Evolutionary conservation across 2,329 filamentous ascomycete genomes (phyloP), one percentile per base, ranked within the genome.

Genomic region (Penicillium sp.): DNA sequence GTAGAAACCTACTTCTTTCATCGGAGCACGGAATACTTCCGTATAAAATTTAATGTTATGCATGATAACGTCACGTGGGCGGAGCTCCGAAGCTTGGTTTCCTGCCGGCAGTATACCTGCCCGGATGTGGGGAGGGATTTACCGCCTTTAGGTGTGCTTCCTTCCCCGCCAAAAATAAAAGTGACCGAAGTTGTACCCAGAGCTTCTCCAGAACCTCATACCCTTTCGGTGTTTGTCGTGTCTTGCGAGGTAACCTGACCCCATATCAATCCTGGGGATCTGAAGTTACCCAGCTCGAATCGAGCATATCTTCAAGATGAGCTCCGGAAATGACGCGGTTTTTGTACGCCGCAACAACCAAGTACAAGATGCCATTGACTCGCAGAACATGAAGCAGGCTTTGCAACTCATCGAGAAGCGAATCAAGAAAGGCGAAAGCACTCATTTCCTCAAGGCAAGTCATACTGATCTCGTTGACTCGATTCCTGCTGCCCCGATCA

Each of bases 391-490:
- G 62, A 79, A 80, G 60, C 77, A 79, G 61, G 78, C 78, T 6
- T 59, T 80, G 50, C 76, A 79, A 62, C 65, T 79, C 18, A 77
- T 78, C 48, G 77, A 80, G 54, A 80, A 79, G 58, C 79, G 78
- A 48, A 76, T 79, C 59, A 82, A 85, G 70, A 86, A 86, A 62
- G 76, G 76, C 32, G 77, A 80, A 59, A 70, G 77, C 52, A 75
- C 74, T 5, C 63, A 68, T 4, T 76, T 76, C 54, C 54, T 77
- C 31, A 72, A 65, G 60, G 75, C 74, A 50, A 57, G 69, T 53
- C 21, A 50, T 43, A 13, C 11, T n/a, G 11, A 36, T 36, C 34
- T n/a, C 21, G 5, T 10, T 7, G 11, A 40, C 27, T 11, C 8
- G 21, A 18, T n/a, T 10, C 18, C 32, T 7, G 3, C 34, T 4